Conservation (phyloP, 352 stramenopile genomes). For the Phytophthora pistaciae region DNA sequence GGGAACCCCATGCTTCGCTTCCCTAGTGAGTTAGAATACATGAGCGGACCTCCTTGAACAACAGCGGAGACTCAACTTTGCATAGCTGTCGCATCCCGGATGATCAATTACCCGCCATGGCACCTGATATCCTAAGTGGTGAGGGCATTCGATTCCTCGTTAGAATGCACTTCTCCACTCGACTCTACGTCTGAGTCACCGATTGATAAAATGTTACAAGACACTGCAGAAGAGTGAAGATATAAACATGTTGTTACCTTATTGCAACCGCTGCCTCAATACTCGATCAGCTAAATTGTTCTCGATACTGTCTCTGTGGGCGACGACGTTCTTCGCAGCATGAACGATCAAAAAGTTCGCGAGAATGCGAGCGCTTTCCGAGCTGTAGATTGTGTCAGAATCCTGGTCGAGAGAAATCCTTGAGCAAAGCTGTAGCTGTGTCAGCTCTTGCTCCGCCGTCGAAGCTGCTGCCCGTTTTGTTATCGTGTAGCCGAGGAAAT, state of each 20-base stretch:
- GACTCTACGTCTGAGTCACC: too few species aligned
- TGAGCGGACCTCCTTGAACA: slow-evolving; percentile 7
- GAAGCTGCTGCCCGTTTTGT: slow-evolving; percentile 41
- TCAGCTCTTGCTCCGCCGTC: slow-evolving; percentile 29
- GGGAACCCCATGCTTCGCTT: slow-evolving; percentile 19
- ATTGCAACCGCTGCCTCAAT: slow-evolving; percentile 10
- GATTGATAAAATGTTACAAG: too few species aligned
- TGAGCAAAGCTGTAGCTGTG: slow-evolving; percentile 59
- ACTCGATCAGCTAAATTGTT: slow-evolving; percentile 34
- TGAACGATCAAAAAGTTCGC: slow-evolving; percentile 54
- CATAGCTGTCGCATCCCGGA: slow-evolving; percentile 3
- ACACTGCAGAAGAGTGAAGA: too few species aligned
- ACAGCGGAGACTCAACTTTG: not conserved
- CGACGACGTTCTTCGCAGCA: slow-evolving; percentile 45
- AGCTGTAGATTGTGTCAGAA: slow-evolving; percentile 27
- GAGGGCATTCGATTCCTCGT: too few species aligned
- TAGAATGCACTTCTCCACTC: too few species aligned
- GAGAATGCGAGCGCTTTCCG: slow-evolving; percentile 44
- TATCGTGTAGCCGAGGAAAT: slow-evolving; percentile 67
- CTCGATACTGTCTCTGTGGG: slow-evolving; percentile 54
- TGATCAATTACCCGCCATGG: not conserved
- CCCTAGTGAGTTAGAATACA: not conserved
- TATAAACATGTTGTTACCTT: not conserved
- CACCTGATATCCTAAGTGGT: too few species aligned
- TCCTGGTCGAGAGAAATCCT: slow-evolving; percentile 58